Conservation (phyloP, 2,329 filamentous ascomycete species). For the Microcera coccophila region DNA sequence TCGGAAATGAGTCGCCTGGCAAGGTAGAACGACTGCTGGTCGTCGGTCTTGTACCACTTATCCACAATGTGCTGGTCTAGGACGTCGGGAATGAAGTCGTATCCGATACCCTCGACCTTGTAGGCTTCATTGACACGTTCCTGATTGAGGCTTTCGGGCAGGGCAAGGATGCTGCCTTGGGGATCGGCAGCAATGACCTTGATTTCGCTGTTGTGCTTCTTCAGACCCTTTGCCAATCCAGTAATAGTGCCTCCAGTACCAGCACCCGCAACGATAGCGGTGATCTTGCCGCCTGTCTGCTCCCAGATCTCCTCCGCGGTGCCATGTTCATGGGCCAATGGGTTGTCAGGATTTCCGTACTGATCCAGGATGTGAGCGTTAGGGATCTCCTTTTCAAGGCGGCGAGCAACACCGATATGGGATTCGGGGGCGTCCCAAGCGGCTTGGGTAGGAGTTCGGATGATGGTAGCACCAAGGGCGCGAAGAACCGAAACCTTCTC, state of each 20-base stretch:
- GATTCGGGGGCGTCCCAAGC: conserved; percentile 93
- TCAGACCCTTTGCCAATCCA: conserved; percentile 77
- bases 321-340: conserved; percentile 85
- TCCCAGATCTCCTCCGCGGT: conserved; percentile 96
- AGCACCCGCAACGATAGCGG: conserved; percentile 81
- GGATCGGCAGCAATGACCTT: conserved; percentile 93
- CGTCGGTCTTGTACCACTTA: conserved; percentile 98
- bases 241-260: conserved; percentile 96
- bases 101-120: conserved; percentile 98
- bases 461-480: conserved; percentile 93
- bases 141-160: conserved; percentile 76
- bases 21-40: conserved; percentile 84
- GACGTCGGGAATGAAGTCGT: conserved; percentile 96
- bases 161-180: conserved; percentile 81
- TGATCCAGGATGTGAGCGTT: conserved; percentile 97
- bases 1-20: conserved; percentile 89
- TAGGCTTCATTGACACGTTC: conserved; percentile 79
- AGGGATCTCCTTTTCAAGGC: conserved; percentile 90
- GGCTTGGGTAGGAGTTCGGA: conserved; percentile 92
- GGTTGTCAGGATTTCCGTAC: conserved; percentile 89
- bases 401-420: conserved; percentile 89
- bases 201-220: conserved; percentile 79
- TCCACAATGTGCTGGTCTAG: conserved; percentile 76
- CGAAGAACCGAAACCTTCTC: conserved; percentile 96
- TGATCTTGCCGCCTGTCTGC: conserved; percentile 80